Evolutionary conservation across 306 rosid genomes (phyloP), one percentile per base, ranked within the genome.

Genomic region (Acacia confusa): DNA sequence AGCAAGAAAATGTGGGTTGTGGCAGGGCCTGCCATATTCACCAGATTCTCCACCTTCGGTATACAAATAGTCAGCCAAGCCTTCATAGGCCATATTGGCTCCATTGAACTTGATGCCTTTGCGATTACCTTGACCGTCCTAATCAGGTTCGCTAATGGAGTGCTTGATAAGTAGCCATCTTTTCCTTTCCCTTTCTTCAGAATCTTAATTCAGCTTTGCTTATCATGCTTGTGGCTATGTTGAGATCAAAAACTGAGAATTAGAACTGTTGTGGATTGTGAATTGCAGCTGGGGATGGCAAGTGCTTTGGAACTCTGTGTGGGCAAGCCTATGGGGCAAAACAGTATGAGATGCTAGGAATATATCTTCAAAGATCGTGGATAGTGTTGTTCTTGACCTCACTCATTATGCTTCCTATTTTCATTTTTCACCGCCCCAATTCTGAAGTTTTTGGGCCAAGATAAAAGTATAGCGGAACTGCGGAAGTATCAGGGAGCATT

Each of bases 281-380:
- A 32, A 77, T 8, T 82, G 81, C 86, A 89, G 92, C 76, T 89
- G 11, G 92, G 92, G 0, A 89, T 89, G 93, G 84, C 93, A 10
- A 85, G 93, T 82, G 93, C 93, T 25, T 79, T 87, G 79, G 85
- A 85, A 89, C 93, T 50, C 87, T 89, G 2, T 85, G 89, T 75
- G 93, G 93, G 48, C 93, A 89, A 82, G 86, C 89, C 32, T 87
- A 52, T 78, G 91, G 93, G 24, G 91, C 93, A n/a, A 85, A 84
- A 71, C 80, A 83, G 20, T 85, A 85, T 67, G 3, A 73, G 45
- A 87, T 87, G 89, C 82, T 89, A 6, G 93, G 93, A 79, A 41
- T 89, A 25, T 77, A 89, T 79, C 89, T 89, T 47, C 92, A 89
- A 72, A 87, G 92, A 72, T 89, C 91, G 12, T 89, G 92, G 92